Conservation (phyloP, 768 basidiomycete species). For the Suillus cothurnatus region DNA sequence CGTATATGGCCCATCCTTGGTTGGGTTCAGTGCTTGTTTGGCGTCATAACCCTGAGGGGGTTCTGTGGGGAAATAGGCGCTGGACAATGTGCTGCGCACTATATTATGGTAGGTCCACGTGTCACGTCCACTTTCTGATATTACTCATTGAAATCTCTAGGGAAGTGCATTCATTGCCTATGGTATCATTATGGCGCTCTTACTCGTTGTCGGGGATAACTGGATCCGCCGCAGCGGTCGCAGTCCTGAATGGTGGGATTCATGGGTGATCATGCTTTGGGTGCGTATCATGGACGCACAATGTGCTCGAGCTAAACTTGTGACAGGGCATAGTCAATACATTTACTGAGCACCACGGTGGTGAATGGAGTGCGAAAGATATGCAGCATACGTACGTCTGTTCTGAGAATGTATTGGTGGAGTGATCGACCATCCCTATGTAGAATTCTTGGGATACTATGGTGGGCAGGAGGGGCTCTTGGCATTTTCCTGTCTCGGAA, state of each 20-base stretch:
- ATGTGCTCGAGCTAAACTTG: not conserved
- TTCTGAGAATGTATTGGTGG: not conserved
- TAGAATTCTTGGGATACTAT: conserved; percentile 55
- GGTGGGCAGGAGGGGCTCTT: conserved; percentile 93
- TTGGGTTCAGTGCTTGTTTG: conserved; percentile 90
- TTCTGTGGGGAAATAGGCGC: conserved; percentile 76
- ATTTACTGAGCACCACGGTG: conserved; percentile 88
- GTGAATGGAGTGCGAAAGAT: conserved; percentile 85
- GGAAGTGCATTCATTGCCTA: conserved; percentile 92
- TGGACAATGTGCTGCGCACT: conserved; percentile 87
- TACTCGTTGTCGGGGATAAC: conserved; percentile 73
- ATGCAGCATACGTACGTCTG: conserved; percentile 87
- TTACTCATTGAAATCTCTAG: conserved; percentile 25
- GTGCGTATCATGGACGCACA: conserved; percentile 29
- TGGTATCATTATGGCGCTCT: conserved; percentile 76
- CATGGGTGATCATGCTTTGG: conserved; percentile 62
- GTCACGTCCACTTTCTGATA: conserved; percentile 12
- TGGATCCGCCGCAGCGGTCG: conserved; percentile 74
- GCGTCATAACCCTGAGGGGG: conserved; percentile 69
- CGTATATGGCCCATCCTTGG: conserved; percentile 83
- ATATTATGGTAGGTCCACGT: conserved; percentile 61
- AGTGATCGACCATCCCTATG: conserved; percentile 6
- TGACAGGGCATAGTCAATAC: conserved; percentile 67
- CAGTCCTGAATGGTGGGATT: conserved; percentile 88
- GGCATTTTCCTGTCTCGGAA: conserved; percentile 82